These are phyloP conservation scores for Craterostigma plantagineum DNA, from an alignment of 257 asterid species.

Conservation along the genomic window DNA sequence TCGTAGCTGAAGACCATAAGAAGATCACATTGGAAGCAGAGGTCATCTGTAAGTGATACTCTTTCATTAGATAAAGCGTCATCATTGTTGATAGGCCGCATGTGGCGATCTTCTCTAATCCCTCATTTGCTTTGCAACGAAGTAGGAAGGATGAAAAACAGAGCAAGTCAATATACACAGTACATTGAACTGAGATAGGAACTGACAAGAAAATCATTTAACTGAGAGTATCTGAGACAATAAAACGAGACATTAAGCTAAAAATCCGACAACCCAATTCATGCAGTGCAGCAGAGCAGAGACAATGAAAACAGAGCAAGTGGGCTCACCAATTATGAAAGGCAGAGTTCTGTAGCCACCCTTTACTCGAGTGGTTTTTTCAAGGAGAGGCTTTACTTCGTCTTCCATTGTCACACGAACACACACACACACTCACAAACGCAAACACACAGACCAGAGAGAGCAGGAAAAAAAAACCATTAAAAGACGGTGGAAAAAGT, in stretches of 20 bases:
- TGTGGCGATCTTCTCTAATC: conserved; percentile 39
- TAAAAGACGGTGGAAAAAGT: too few relatives aligned
- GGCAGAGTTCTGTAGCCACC: conserved; percentile 72
- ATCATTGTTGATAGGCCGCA: conserved; percentile 42
- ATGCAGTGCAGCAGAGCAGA: too few relatives aligned
- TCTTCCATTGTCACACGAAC: too few relatives aligned
- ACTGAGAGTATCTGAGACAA: too few relatives aligned
- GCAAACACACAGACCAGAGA: too few relatives aligned
- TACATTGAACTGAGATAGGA: too few relatives aligned
- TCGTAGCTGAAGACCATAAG: conserved; percentile 49
- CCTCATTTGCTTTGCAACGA: conserved; percentile 24
- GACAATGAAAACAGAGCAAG: background rate
- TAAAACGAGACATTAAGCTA: too few relatives aligned
- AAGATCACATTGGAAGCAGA: conserved; percentile 31
- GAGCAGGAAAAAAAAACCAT: too few relatives aligned
- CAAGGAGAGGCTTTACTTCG: conserved; percentile 20
- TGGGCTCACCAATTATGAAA: conserved; percentile 40
- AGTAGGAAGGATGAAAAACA: background rate
- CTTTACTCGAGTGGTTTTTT: conserved; percentile 11
- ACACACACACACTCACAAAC: too few relatives aligned
- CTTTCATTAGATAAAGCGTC: conserved; percentile 37
- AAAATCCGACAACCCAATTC: background rate
- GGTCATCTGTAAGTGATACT: conserved; percentile 41
- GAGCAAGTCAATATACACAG: background rate
- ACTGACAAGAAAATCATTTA: too few relatives aligned